Base-by-base conservation (phyloP, 495 filamentous ascomycete species). In the Trichoderma asperelloides region DNA sequence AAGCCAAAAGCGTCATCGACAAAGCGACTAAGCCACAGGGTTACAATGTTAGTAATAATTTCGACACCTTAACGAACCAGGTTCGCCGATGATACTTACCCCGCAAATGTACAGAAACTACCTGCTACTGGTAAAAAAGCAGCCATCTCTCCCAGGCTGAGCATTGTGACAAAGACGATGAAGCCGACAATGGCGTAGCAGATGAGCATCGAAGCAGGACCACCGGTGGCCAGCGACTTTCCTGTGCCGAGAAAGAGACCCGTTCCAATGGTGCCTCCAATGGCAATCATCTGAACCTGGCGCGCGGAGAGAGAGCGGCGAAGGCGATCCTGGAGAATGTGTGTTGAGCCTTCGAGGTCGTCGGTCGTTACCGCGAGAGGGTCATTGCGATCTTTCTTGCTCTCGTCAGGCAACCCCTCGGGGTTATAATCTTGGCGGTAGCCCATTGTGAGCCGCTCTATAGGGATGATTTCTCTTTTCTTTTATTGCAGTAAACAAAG, bases 211-310 rank as follows among this genome's bases (percentile, higher is more conserved):
- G 81, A 75, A 18, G 78, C 85, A 7, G 86, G 85, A 16, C 86
- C 86, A 68, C 86, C 85, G 25, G 69, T 72, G 49, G 73, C 66
- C 45, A 86, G 75, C 51, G 81, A 83, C 45, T 68, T 67, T 18
- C 83, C 84, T 55, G 82, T 81, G 67, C 83, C 78, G 71, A 87
- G 79, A 72, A 60, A 86, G 25, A 86, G 79, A 78, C 84, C 84
- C 68, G 84, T 82, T 65, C 85, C 83, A 67, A 86, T 85, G 9
- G 84, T 77, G 66, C 83, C 84, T 66, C 87, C 88, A 70, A 91
- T 88, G 63, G 88, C 89, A 75, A 91, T 89, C 85, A 91, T 89
- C 68, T 91, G 88, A 82, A 90, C 85, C 70, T 91, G 88, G 37
- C 88, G 81, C 55, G 55, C 55, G 3, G 55, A 60, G 3, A 60